phyloP scores from a whole-genome alignment of 345 rosid species.

The Ailanthus altissimus region DNA sequence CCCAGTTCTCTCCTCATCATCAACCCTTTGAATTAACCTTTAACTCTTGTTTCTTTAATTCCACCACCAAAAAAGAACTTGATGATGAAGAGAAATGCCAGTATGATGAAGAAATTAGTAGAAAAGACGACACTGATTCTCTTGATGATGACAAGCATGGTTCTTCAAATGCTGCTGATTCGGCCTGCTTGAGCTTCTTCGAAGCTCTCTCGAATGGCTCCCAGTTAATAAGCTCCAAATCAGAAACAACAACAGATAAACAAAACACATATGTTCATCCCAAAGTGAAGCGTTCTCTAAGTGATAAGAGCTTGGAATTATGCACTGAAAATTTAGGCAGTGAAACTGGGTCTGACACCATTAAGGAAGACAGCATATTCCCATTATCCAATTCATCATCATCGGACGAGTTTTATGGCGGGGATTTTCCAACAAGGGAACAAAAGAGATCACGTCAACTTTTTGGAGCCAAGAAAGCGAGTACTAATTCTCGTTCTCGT shows the following conservation, averaged over 20 bases:
- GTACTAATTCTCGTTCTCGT: slow-evolving; percentile 1
- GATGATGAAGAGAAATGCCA: slow-evolving; percentile 16
- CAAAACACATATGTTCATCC: slow-evolving; percentile 45
- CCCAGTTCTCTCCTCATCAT: slow-evolving; percentile 21
- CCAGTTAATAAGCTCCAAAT: slow-evolving; percentile 19
- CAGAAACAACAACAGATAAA: slow-evolving; percentile 23
- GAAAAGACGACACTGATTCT: not conserved
- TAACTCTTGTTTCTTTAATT: slow-evolving; percentile 36
- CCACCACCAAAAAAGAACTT: slow-evolving; percentile 25
- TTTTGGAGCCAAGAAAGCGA: slow-evolving; percentile 33
- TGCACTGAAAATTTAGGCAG: slow-evolving; percentile 86
- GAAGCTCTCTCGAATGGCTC: slow-evolving; percentile 35
- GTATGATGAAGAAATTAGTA: slow-evolving; percentile 14
- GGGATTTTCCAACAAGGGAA: slow-evolving; percentile 32
- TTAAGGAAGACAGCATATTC: slow-evolving; percentile 33
- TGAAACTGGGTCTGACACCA: slow-evolving; percentile 70
- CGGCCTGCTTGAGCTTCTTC: slow-evolving; percentile 56
- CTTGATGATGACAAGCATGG: not conserved
- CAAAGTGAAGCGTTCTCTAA: slow-evolving; percentile 49
- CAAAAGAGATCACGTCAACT: slow-evolving; percentile 24
- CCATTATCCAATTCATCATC: slow-evolving; percentile 18
- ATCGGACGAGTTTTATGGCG: not conserved
- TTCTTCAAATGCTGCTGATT: slow-evolving; percentile 32
- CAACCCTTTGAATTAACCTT: slow-evolving; percentile 43
- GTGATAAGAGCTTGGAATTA: slow-evolving; percentile 71